Conservation (phyloP, 169 alveolate species). For the Ichthyophthirius multifiliis region DNA sequence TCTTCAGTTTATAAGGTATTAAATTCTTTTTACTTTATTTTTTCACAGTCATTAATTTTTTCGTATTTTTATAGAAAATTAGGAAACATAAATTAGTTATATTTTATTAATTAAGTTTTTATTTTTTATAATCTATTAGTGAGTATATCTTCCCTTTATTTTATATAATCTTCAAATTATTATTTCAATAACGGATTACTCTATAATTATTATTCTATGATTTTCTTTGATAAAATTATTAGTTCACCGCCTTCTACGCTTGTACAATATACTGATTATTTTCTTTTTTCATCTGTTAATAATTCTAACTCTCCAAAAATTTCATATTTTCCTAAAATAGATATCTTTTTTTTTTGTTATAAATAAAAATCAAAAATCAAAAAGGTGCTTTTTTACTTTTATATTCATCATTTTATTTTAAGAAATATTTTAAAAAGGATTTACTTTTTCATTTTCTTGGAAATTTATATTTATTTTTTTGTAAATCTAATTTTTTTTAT, state of each 20-base stretch:
- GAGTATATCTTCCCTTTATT: not conserved
- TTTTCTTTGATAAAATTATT: not conserved
- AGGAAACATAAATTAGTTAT: not conserved
- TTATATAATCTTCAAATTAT: not conserved
- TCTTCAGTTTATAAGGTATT: not conserved
- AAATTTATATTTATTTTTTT: no score
- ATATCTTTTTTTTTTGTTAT: not conserved
- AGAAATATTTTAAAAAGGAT: not conserved
- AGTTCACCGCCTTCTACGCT: slow-evolving; percentile 4
- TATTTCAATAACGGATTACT: not conserved
- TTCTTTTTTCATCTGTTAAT: not conserved
- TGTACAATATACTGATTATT: not conserved
- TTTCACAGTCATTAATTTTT: not conserved
- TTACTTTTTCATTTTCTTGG: not conserved
- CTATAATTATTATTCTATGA: not conserved
- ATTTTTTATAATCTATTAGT: not conserved
- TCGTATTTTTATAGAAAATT: not conserved
- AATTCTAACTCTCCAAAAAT: not conserved
- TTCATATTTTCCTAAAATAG: not conserved
- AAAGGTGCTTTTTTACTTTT: not conserved
- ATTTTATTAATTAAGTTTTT: not conserved
- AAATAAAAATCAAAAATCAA: not conserved
- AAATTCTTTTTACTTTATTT: not conserved
- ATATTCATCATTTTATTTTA: not conserved
- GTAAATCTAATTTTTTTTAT: no score